phyloP scores from a whole-genome alignment of 2,329 filamentous ascomycete species.

The Xylaria sp. region DNA sequence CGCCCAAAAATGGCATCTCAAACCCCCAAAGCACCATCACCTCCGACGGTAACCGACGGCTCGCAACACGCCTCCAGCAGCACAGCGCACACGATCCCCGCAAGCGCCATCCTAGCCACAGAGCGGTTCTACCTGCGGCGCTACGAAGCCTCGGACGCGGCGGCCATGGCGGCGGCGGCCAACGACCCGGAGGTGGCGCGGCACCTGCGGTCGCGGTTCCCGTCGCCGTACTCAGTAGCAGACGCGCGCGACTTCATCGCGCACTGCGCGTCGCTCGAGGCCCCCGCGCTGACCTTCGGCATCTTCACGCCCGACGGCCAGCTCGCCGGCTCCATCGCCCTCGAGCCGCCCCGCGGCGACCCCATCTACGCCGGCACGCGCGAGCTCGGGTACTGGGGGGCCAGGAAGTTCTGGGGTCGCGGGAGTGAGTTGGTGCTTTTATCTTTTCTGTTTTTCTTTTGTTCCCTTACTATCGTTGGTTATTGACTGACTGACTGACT shows the following conservation, averaged over 20 bases:
- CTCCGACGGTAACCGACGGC: background rate
- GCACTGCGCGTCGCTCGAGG: constrained; percentile 20
- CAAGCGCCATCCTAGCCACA: constrained; percentile 46
- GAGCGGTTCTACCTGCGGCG: constrained; percentile 54
- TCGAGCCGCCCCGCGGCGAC: constrained; percentile 50
- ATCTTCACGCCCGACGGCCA: constrained; percentile 38
- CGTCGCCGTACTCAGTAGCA: constrained; percentile 57
- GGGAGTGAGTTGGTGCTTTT: constrained; percentile 55
- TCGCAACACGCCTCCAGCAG: background rate
- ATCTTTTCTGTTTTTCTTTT: background rate
- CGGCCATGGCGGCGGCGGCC: constrained; percentile 48
- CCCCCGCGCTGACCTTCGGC: constrained; percentile 18
- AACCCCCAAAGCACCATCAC: background rate
- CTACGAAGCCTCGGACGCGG: constrained; percentile 53
- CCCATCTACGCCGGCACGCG: constrained; percentile 55
- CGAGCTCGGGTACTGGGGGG: constrained; percentile 63
- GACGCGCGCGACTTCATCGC: constrained; percentile 47
- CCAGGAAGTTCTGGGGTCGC: constrained; percentile 55
- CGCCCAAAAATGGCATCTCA: constrained; percentile 13
- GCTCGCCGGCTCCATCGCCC: constrained; percentile 56
- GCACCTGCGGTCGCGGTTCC: constrained; percentile 57
- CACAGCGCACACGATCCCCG: constrained; percentile 21
- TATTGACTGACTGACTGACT: background rate
- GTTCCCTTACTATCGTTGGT: background rate
- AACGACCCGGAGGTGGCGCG: constrained; percentile 53